Evolutionary conservation across 2,329 filamentous ascomycete species (phyloP).

Genomic region (Cercospora sesami): DNA sequence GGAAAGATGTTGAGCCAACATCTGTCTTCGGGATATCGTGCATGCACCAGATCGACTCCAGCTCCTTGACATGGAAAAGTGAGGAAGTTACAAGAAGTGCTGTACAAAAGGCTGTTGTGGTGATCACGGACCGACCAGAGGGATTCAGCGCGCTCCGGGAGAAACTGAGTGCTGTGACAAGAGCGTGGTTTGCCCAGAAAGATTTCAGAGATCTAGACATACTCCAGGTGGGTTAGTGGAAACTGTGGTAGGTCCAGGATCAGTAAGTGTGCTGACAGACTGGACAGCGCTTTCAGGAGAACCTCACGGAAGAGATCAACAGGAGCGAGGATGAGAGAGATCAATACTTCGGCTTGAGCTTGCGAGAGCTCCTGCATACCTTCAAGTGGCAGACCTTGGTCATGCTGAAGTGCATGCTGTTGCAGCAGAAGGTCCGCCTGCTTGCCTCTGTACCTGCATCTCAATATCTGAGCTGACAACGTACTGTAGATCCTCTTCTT

Average conservation of each 20-base stretch:
- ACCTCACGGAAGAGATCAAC: conserved; percentile 61
- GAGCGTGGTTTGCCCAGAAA: conserved; percentile 93
- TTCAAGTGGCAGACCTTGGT: conserved; percentile 95
- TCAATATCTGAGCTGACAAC: conserved; percentile 13
- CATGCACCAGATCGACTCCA: conserved; percentile 84
- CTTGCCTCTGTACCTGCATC: background rate
- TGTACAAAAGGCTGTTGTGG: conserved; percentile 96
- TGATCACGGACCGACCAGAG: conserved; percentile 87
- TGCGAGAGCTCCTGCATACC: conserved; percentile 82
- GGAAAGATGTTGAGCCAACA: conserved; percentile 36
- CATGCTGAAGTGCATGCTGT: conserved; percentile 85
- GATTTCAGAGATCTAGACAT: conserved; percentile 94
- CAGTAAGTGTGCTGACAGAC: conserved; percentile 21
- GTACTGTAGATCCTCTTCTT: conserved; percentile 90
- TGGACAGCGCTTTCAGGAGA: conserved; percentile 79
- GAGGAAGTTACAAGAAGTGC: conserved; percentile 94
- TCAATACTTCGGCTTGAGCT: conserved; percentile 71
- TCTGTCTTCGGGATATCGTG: conserved; percentile 92
- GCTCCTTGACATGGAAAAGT: conserved; percentile 72
- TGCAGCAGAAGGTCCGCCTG: conserved; percentile 80
- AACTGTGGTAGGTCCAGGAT: conserved; percentile 4
- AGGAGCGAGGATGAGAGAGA: conserved; percentile 74
- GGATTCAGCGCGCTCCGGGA: conserved; percentile 88
- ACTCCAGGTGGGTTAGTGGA: conserved; percentile 55
- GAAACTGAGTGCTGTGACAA: conserved; percentile 84